Evolutionary conservation across 2,329 filamentous ascomycete genomes (phyloP).

Genomic region (Scytalidium lignicola): DNA sequence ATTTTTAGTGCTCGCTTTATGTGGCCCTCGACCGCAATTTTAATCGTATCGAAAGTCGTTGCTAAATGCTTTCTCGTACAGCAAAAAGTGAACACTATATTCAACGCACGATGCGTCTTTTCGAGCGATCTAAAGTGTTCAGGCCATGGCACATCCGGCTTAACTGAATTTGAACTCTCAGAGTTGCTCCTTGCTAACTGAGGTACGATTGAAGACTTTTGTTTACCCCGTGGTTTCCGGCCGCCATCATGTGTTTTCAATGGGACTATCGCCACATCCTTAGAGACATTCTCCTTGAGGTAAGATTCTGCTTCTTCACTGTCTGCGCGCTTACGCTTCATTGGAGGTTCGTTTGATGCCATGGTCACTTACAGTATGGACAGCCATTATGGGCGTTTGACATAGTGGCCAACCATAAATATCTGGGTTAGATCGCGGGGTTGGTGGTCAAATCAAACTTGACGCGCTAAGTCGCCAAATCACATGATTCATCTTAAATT

Average conservation of each 20-base stretch:
- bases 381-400: background rate
- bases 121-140: constrained; percentile 66
- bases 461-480: background rate
- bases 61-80: constrained; percentile 87
- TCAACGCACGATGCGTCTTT: constrained; percentile 77
- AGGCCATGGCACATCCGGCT: constrained; percentile 55
- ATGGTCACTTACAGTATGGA: constrained; percentile 36
- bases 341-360: constrained; percentile 31
- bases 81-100: constrained; percentile 92
- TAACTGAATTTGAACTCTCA: constrained; percentile 16
- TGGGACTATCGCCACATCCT: constrained; percentile 35
- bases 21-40: constrained; percentile 76
- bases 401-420: too few species aligned
- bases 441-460: background rate
- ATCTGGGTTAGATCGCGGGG: background rate
- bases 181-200: constrained; percentile 18
- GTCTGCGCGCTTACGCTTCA: constrained; percentile 34
- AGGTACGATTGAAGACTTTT: constrained; percentile 27
- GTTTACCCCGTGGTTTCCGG: constrained; percentile 38
- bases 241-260: constrained; percentile 53
- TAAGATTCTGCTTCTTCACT: constrained; percentile 15
- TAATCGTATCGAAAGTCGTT: constrained; percentile 88
- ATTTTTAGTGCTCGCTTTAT: constrained; percentile 65
- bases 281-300: constrained; percentile 2
- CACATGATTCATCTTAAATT: background rate